Conservation (phyloP, 1,139 yeast genomes). For the Magnusiomyces tetraspermus region DNA sequence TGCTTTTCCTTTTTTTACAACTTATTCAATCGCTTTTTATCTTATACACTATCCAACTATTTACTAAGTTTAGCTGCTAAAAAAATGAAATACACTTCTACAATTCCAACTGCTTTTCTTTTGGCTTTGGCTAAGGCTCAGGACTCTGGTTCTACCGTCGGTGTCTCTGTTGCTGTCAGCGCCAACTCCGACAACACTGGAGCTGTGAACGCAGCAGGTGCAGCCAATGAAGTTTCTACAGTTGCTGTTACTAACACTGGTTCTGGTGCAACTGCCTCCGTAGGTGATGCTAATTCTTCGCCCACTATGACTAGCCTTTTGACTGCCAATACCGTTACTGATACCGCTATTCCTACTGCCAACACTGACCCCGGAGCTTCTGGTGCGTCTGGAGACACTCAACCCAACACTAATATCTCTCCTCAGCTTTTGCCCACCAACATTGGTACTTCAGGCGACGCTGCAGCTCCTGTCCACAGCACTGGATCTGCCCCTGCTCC, state of each 20-base stretch:
- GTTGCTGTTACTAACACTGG: neutral
- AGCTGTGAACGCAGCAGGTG: neutral
- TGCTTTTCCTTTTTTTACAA: neutral
- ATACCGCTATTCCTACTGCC: neutral
- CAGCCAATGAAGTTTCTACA: neutral
- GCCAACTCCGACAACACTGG: neutral
- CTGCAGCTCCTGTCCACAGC: neutral
- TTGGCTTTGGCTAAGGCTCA: neutral
- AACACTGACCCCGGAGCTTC: too few species aligned
- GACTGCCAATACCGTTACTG: neutral
- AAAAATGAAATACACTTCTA: neutral
- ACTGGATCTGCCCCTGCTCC: too few species aligned
- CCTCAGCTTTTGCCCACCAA: too few species aligned
- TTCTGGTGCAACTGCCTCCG: neutral
- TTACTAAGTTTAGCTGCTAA: neutral
- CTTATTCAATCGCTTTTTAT: neutral
- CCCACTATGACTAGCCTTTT: neutral
- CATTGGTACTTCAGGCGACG: too few species aligned
- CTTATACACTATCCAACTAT: too few species aligned
- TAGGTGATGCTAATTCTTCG: neutral
- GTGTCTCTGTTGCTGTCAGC: neutral
- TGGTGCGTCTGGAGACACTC: too few species aligned
- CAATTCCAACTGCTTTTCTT: neutral
- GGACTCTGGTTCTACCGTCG: neutral
- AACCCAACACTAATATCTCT: too few species aligned